Evolutionary conservation across 805 yeast species (phyloP), one percentile per base, ranked within the genome.

Genomic region (Yarrowia keelungensis): DNA sequence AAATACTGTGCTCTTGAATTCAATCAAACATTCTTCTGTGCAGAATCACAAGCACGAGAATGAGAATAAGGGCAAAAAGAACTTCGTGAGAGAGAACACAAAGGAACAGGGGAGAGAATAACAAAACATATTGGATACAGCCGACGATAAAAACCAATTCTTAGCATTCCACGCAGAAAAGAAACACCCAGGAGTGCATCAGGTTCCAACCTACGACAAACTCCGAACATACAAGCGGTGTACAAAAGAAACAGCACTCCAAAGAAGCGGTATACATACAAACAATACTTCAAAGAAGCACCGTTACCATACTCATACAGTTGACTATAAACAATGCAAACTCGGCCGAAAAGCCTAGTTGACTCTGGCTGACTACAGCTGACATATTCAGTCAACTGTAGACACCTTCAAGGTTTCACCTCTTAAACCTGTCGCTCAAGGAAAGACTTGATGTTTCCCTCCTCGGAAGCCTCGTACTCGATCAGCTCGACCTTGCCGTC

Each of bases 361-460:
- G 32, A 46, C 32, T 46, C 32, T 26, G 32, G 32, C 32, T 26
- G 32, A 26, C 32, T 26, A 26, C 32, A 26, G 32, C 32, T 26
- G 32, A 26, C 32, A 26, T 26, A 26, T 26, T 5, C 19, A 19
- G 32, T 26, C 32, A 26, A 5, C 32, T 26, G 32, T 26, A 26
- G 32, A 26, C 32, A 26, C 32, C 32, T 26, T 26, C 32, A 26
- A 26, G 32, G 32, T 26, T 19, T 26, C 32, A 26, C 32, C 39
- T 7, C 14, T 58, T 70, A 76, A 12, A 77, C 76, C 5, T 82
- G 86, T 72, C 92, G 82, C 71, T 90, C 93, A 43, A 79, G 82
- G 78, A 88, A 92, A 73, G 93, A 88, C 78, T 88, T 85, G 74
- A 92, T 89, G 89, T 92, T 84, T 36, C 97, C 97, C 43, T 81